Evolutionary conservation across 495 filamentous ascomycete species (phyloP).

Genomic region (Friedmanniomyces endolithicus): DNA sequence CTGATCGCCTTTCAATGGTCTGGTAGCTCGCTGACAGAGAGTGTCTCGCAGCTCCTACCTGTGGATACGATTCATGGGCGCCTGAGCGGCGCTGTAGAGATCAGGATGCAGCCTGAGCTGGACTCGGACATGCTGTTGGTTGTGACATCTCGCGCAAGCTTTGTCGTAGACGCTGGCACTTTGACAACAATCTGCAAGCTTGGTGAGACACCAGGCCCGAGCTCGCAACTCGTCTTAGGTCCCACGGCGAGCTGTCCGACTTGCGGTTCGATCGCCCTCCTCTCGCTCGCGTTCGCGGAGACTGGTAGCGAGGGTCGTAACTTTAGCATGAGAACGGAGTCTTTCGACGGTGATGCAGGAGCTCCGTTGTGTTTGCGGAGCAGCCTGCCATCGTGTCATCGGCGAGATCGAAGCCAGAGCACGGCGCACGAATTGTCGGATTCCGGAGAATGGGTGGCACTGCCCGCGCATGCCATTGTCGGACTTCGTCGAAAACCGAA

Average conservation of each 20-base stretch:
- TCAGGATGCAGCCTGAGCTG: background rate
- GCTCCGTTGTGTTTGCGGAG: conserved; percentile 3
- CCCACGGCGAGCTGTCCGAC: conserved; percentile 5
- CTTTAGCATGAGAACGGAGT: background rate
- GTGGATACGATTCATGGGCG: background rate
- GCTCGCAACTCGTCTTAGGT: background rate
- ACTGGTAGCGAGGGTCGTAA: background rate
- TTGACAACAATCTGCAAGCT: background rate
- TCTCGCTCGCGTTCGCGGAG: conserved; percentile 24
- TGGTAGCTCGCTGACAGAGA: background rate
- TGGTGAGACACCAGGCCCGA: background rate
- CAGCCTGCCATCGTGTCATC: conserved; percentile 23
- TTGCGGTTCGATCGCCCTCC: conserved; percentile 24
- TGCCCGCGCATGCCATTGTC: conserved; percentile 26
- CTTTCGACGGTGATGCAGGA: background rate
- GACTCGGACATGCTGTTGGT: background rate
- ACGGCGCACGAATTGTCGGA: conserved; percentile 28
- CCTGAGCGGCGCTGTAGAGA: background rate
- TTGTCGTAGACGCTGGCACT: conserved; percentile 7
- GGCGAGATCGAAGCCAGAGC: conserved; percentile 26
- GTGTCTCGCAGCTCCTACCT: background rate
- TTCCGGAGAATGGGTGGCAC: conserved; percentile 35
- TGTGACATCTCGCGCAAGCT: background rate
- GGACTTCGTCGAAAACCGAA: conserved; percentile 27
- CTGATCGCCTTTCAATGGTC: background rate